phyloP scores from a whole-genome alignment of 2,329 filamentous ascomycete species.

The Curvularia sp. region DNA sequence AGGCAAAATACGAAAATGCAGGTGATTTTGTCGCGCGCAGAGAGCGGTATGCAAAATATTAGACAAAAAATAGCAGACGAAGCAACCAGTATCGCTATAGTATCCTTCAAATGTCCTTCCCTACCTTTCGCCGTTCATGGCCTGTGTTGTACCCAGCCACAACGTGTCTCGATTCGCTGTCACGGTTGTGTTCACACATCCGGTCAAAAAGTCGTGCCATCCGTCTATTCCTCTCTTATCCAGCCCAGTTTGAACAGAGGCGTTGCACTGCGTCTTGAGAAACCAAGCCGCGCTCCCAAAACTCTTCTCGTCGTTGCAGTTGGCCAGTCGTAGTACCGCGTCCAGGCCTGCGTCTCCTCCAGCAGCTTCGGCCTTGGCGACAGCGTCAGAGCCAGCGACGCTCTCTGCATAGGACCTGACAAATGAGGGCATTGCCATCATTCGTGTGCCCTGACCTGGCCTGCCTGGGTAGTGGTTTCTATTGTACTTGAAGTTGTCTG shows the following conservation, averaged over 20 bases:
- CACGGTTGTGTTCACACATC: slow-evolving; percentile 61
- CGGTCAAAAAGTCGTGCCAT: slow-evolving; percentile 60
- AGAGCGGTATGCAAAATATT: too few relatives aligned
- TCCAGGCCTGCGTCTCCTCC: slow-evolving; percentile 45
- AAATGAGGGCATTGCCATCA: slow-evolving; percentile 66
- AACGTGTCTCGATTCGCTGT: slow-evolving; percentile 57
- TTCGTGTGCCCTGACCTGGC: slow-evolving; percentile 71
- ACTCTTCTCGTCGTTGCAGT: slow-evolving; percentile 52
- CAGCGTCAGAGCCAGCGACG: slow-evolving; percentile 47
- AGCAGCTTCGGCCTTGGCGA: slow-evolving; percentile 40
- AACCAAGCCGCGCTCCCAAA: slow-evolving; percentile 71
- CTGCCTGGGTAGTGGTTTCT: slow-evolving; percentile 64
- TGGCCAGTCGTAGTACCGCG: slow-evolving; percentile 60
- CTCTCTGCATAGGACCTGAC: slow-evolving; percentile 63
- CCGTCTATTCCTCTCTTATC: slow-evolving; percentile 56
- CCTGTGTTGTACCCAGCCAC: slow-evolving; percentile 51
- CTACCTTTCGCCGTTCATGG: background rate
- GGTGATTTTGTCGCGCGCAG: too few relatives aligned
- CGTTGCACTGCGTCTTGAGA: slow-evolving; percentile 61
- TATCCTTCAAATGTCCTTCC: too few relatives aligned
- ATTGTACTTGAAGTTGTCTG: slow-evolving; percentile 72
- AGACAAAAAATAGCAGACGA: too few relatives aligned
- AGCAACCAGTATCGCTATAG: too few relatives aligned
- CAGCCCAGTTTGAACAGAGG: slow-evolving; percentile 53
- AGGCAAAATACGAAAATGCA: too few relatives aligned